Base-by-base conservation (phyloP, 129 eudicot species). In the Heracleum sosnowskyi region DNA sequence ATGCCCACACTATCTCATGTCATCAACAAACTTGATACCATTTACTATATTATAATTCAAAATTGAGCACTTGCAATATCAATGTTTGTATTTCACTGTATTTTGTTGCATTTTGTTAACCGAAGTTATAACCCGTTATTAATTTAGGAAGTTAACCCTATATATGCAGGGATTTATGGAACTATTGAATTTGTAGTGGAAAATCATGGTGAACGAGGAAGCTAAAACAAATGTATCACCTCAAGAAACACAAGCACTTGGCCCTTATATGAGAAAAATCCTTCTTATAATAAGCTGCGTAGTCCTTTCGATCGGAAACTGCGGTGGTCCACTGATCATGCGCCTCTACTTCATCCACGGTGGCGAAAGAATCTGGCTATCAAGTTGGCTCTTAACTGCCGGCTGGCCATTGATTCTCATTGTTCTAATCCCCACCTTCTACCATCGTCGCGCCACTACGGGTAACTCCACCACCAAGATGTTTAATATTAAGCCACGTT, bases 341-440 rank as follows among this genome's bases (percentile, higher is more conserved):
- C 60, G 60, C 26, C 60, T 51, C 60, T 51, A 51, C 26, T 51
- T 51, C 60, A 51, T 51, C 60, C 60, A 51, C 11, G 60, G 70
- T n/a, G 70, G 35, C 18, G 2, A 73, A 4, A 82, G 84, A 1
- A 33, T 86, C 2, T 86, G 90, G 90, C 69, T 86, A 11, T 81
- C 87, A 15, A 76, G 79, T 33, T 84, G 81, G 74, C 49, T 83
- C 11, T 57, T 81, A 77, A 86, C 83, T 10, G 81, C 47, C 36
- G 87, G 85, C 6, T 42, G 62, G 62, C 62, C 62, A 5, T 53
- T 53, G 62, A 53, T 53, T 53, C 5, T 53, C 62, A 7, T 53
- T 3, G 11, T 53, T 53, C 62, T 53, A 0, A 53, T 20, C n/a
- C 28, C 62, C 26, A 6, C 82, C 78, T 81, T 76, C 80, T 71